Evolutionary conservation across 2,329 filamentous ascomycete genomes (phyloP), one percentile per base, ranked within the genome.

Genomic region (Simplicillium sp.): DNA sequence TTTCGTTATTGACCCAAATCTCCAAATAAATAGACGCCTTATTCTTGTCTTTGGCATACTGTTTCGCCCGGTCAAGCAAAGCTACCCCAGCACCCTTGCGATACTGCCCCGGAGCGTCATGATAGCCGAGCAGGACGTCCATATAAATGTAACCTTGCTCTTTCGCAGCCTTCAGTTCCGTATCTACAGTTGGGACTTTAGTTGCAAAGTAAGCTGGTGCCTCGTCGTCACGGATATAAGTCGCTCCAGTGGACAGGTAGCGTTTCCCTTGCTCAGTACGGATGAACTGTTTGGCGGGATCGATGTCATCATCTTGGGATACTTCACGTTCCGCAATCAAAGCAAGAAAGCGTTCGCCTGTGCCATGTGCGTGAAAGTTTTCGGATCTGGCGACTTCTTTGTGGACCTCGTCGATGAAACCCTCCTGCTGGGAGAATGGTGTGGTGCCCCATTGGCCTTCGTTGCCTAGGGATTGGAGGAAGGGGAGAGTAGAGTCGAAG

Each of bases 401-500:
- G 33, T 41, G 36, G 18, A 47, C 53, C 11, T 46, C 44, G 12
- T 53, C 44, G 3, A 39, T 7, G 15, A 55, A 55, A 12, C 45
- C 49, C 17, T 53, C 36, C 29, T 47, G 50, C 8, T 41, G 40
- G 5, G 51, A 54, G 32, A 57, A 52, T 15, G 44, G 55, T 43
- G 46, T 37, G 14, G 44, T 37, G 7, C 54, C 54, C 54, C 57
- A 58, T 50, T 55, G 54, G n/a, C 37, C 50, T 37, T 42, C 47
- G 36, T 50, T 57, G 29, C 51, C 57, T 14, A 50, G 42, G 11
- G 50, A 49, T 31, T 37, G 46, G 36, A 60, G 50, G 40, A 53
- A 47, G 36, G 53, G 49, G 31, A 61, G 36, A 8, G 48, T 51
- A 9, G 53, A 57, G 44, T 57, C 50, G 46, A 58, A 56, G 36